Evolutionary conservation across 495 filamentous ascomycete genomes (phyloP).

Genomic region (Saxophila tyrrhenica): DNA sequence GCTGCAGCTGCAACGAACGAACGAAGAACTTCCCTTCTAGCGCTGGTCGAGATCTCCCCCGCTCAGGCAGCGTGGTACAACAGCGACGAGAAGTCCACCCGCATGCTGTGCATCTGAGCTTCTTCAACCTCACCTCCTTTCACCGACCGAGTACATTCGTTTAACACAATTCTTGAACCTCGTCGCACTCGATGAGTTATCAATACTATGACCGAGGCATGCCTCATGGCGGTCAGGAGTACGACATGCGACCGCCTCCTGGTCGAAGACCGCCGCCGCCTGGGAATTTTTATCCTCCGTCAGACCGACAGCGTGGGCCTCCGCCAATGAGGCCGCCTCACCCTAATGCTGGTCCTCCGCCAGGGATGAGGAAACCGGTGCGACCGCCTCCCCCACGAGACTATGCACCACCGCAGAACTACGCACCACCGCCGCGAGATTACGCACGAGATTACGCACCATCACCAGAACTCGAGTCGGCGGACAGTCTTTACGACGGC

Average conservation of each 20-base stretch:
- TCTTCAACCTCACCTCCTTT: not conserved
- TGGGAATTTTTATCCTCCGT: not conserved
- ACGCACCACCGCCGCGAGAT: not conserved
- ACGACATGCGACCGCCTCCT: not conserved
- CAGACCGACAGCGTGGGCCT: not conserved
- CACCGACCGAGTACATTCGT: not conserved
- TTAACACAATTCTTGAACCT: not conserved
- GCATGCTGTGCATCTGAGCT: not conserved
- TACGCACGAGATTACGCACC: not conserved
- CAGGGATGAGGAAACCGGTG: not conserved
- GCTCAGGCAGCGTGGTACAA: not conserved
- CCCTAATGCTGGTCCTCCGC: not conserved
- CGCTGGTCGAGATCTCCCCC: not conserved
- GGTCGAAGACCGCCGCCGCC: constrained; percentile 4
- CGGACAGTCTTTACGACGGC: constrained; percentile 16
- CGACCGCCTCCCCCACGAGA: constrained; percentile 4
- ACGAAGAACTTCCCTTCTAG: not conserved
- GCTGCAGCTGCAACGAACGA: not conserved
- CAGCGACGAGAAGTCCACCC: not conserved
- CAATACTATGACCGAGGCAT: constrained; percentile 4
- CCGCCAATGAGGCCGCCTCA: constrained; percentile 1
- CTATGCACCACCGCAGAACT: not conserved
- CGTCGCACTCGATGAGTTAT: constrained; percentile 7
- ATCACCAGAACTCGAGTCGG: not conserved
- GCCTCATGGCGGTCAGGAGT: not conserved